Conservation (phyloP, 2,329 filamentous ascomycete species). For the Ilyonectria robusta region DNA sequence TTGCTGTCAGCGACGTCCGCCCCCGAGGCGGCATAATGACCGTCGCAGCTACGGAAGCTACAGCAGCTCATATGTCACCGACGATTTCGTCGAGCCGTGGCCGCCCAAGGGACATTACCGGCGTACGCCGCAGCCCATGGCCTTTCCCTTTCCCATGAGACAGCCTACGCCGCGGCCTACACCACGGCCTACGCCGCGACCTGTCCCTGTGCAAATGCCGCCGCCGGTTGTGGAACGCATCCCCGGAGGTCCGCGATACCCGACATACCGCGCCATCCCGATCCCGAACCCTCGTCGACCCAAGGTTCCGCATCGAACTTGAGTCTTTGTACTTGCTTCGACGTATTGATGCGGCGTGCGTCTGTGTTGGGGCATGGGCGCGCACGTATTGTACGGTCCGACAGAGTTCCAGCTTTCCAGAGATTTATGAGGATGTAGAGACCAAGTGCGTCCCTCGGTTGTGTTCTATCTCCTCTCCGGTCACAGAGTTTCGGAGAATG, state of each 20-base stretch:
- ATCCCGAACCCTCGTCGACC: constrained; percentile 50
- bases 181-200: constrained; percentile 14
- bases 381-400: constrained; percentile 8
- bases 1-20: constrained; percentile 31
- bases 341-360: not conserved
- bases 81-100: constrained; percentile 30
- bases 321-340: not conserved
- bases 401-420: not conserved
- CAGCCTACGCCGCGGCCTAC: constrained; percentile 9
- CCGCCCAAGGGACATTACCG: constrained; percentile 5
- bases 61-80: constrained; percentile 29
- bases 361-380: not conserved
- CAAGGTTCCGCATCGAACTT: constrained; percentile 13
- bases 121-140: constrained; percentile 1
- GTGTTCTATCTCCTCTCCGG: not conserved
- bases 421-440: not conserved
- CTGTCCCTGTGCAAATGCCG: constrained; percentile 32
- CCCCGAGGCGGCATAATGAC: constrained; percentile 7
- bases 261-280: constrained; percentile 52
- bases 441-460: not conserved
- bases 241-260: constrained; percentile 52
- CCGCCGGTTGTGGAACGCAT: constrained; percentile 46
- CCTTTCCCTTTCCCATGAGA: constrained; percentile 1
- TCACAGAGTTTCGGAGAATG: not conserved
- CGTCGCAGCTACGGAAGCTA: constrained; percentile 36